A percentile compares a stretch with the other conserved stretches of the same genome.
phyloP scores from a whole-genome alignment of 352 stramenopile species.

The Phytophthora aleatoria region DNA sequence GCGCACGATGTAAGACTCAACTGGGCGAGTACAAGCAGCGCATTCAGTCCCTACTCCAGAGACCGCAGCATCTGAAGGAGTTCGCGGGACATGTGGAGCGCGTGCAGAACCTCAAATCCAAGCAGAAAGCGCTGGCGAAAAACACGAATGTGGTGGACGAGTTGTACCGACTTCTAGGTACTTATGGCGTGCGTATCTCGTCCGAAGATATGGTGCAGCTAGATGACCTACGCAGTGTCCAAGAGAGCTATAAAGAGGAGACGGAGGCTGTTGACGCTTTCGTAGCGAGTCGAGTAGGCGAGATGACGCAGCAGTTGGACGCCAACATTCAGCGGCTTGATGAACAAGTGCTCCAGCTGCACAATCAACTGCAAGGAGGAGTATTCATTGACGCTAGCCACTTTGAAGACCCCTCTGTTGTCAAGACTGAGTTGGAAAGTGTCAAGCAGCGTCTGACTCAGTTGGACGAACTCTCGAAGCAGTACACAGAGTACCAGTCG shows the following conservation, averaged over 20 bases:
- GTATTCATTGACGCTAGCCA: slow-evolving; percentile 89
- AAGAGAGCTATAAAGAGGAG: slow-evolving; percentile 90
- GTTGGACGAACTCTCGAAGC: slow-evolving; percentile 89
- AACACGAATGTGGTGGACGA: slow-evolving; percentile 93
- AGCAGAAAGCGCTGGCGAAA: slow-evolving; percentile 82
- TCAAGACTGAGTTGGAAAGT: slow-evolving; percentile 81
- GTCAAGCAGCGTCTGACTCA: slow-evolving; percentile 84
- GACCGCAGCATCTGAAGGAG: slow-evolving; percentile 91
- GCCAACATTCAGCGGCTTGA: slow-evolving; percentile 93
- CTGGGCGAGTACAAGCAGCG: slow-evolving; percentile 91
- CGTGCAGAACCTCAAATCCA: slow-evolving; percentile 71
- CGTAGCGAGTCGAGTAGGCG: slow-evolving; percentile 81
- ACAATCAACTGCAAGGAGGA: slow-evolving; percentile 80
- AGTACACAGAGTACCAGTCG: slow-evolving; percentile 92
- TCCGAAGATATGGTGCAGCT: slow-evolving; percentile 94
- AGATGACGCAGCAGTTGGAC: slow-evolving; percentile 94
- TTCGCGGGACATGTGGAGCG: slow-evolving; percentile 90
- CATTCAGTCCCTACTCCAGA: slow-evolving; percentile 83
- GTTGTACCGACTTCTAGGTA: slow-evolving; percentile 91
- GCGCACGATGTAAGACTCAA: slow-evolving; percentile 87
- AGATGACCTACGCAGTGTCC: slow-evolving; percentile 85
- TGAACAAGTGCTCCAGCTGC: slow-evolving; percentile 89
- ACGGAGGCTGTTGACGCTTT: slow-evolving; percentile 87
- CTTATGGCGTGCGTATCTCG: slow-evolving; percentile 91
- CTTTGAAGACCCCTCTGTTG: slow-evolving; percentile 83